Base-by-base conservation (phyloP, 805 yeast species). In the Schwanniomyces pseudopolymorphus region DNA sequence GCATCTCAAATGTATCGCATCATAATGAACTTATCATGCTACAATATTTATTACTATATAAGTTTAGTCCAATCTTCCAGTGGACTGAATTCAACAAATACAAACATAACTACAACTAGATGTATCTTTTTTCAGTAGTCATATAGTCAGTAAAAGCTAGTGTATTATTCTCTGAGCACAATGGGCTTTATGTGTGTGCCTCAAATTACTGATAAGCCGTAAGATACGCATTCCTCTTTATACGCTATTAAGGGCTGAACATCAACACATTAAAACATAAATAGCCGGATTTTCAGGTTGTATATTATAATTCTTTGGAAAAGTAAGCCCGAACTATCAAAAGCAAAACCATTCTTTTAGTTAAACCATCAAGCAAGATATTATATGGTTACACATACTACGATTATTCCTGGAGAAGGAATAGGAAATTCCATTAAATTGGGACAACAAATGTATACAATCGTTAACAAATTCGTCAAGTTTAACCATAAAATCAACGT, bases 321-420 rank as follows among this genome's bases (percentile, higher is more conserved):
- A 2, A 16, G 7, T 33, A 16, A 16, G 37, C 19, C 5, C 25
- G 8, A 8, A 5, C 25, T 8, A 22, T 6, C 5, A 22, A 22
- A 22, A 6, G 8, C 25, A 22, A 22, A 22, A 26, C 10, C 28
- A 26, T 4, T 19, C 14, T 19, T 4, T 19, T 17, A 19, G 7
- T 5, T 13, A n/a, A 36, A 11, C 9, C 25, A 36, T 36, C 10
- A 4, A 20, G 8, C 28, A 6, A 11, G 39, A 39, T 5, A 20
- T 21, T 21, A 19, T n/a, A 53, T 53, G 55, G 42, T 51, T 27
- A 45, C 50, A 10, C 53, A 52, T 17, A 52, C 56, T 5, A 43
- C 49, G 14, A 51, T 61, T 13, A 48, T 40, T 19, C 77, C 77
- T 10, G 72, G 74, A 21, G 63, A 66, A 43, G 72, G 75, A n/a